These are phyloP conservation scores for Hymenoscyphus fraxineus DNA, from an alignment of 2,329 filamentous ascomycete genomes.

Conservation along the genomic window DNA sequence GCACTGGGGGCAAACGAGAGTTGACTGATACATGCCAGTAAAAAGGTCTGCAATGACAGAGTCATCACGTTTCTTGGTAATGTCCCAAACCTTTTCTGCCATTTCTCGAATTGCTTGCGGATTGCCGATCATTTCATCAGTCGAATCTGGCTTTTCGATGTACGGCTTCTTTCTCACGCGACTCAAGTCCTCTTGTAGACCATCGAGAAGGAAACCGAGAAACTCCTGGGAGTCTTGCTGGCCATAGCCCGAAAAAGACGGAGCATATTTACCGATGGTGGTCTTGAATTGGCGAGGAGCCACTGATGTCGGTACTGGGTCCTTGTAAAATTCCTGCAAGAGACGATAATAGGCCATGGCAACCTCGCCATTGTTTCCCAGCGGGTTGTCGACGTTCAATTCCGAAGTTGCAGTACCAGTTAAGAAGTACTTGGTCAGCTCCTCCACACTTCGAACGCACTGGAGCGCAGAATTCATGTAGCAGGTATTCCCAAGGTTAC, in stretches of 20 bases:
- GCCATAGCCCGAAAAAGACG: constrained; percentile 87
- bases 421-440: constrained; percentile 89
- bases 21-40: constrained; percentile 97
- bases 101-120: constrained; percentile 76
- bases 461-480: constrained; percentile 99
- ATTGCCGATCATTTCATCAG: constrained; percentile 89
- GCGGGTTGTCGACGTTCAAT: constrained; percentile 78
- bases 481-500: constrained; percentile 93
- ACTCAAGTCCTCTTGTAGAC: constrained; percentile 91
- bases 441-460: constrained; percentile 88
- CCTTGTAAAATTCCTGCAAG: constrained; percentile 73
- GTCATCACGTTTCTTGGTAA: constrained; percentile 88
- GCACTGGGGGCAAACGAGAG: constrained; percentile 85
- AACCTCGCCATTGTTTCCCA: constrained; percentile 81
- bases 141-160: constrained; percentile 95
- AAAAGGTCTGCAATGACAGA: constrained; percentile 95
- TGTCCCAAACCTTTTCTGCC: constrained; percentile 84
- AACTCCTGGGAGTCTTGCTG: constrained; percentile 99
- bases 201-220: constrained; percentile 88
- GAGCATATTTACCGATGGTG: constrained; percentile 74
- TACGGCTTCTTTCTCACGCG: constrained; percentile 94
- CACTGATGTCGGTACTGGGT: constrained; percentile 62
- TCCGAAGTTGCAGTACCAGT: constrained; percentile 70
- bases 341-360: constrained; percentile 79
- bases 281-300: constrained; percentile 79